Evolutionary conservation across 495 filamentous ascomycete genomes (phyloP).

Genomic region (Sabuloglossum arenarium): DNA sequence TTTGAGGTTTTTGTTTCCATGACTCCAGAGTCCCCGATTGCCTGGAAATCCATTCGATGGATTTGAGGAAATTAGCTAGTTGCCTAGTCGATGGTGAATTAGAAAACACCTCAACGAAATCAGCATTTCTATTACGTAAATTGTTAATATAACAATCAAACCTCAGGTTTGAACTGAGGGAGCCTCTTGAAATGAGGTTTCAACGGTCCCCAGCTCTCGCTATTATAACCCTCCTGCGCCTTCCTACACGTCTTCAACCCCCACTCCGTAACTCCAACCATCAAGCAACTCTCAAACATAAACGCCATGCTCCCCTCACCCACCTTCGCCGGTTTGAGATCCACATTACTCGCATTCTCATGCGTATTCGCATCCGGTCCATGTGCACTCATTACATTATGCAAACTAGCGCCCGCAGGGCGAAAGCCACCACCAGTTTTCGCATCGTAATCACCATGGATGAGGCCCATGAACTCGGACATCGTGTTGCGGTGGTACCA

Average conservation of each 20-base stretch:
- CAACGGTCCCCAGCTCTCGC: constrained; percentile 1
- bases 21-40: too few species aligned
- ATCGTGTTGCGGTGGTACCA: constrained; percentile 72
- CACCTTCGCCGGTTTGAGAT: constrained; percentile 35
- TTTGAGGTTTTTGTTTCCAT: too few species aligned
- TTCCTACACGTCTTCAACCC: constrained; percentile 64
- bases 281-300: constrained; percentile 44
- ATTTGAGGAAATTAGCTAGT: too few species aligned
- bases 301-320: constrained; percentile 42
- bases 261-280: constrained; percentile 89
- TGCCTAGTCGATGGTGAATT: too few species aligned
- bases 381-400: constrained; percentile 44
- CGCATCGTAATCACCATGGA: constrained; percentile 47
- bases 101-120: too few species aligned
- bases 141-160: too few species aligned
- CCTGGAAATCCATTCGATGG: too few species aligned
- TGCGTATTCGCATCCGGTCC: constrained; percentile 36
- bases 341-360: constrained; percentile 35
- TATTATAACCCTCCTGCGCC: constrained; percentile 38
- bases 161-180: too few species aligned
- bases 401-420: constrained; percentile 37
- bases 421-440: constrained; percentile 43
- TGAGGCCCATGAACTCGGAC: constrained; percentile 68
- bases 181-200: neutral
- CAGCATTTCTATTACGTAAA: too few species aligned